Conservation (phyloP, 208 protist species). For the Trichomonas vaginalis region DNA sequence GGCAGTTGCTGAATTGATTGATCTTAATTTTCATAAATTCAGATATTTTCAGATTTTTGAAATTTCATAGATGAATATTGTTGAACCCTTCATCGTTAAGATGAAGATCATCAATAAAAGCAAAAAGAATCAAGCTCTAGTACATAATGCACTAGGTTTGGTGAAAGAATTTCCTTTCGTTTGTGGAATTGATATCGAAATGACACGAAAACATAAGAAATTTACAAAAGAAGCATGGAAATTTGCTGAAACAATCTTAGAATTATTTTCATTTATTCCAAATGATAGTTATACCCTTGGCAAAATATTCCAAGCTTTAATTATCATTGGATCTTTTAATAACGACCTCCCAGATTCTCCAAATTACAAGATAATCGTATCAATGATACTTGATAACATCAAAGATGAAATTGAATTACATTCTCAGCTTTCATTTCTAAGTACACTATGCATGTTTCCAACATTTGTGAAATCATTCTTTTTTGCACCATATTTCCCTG, state of each 20-base stretch:
- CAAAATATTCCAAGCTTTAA: neutral
- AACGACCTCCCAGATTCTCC: neutral
- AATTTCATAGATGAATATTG: neutral
- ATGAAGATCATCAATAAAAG: neutral
- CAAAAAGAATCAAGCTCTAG: neutral
- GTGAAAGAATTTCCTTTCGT: neutral
- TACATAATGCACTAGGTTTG: neutral
- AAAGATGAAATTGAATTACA: neutral
- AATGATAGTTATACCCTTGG: neutral
- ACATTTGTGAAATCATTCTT: neutral
- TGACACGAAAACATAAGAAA: neutral
- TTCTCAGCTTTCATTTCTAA: neutral
- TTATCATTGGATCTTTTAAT: neutral
- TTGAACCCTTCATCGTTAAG: neutral
- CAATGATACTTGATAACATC: neutral
- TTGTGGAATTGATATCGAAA: neutral
- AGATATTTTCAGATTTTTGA: no score
- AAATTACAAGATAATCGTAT: neutral
- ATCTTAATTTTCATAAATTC: no score
- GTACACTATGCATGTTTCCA: neutral
- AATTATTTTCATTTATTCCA: neutral
- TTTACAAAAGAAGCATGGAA: neutral
- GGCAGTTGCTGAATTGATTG: no score
- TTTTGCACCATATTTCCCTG: neutral
- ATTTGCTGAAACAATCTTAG: neutral